Evolutionary conservation across 2,329 filamentous ascomycete species (phyloP).

Genomic region (Pyrenophora seminiperda): DNA sequence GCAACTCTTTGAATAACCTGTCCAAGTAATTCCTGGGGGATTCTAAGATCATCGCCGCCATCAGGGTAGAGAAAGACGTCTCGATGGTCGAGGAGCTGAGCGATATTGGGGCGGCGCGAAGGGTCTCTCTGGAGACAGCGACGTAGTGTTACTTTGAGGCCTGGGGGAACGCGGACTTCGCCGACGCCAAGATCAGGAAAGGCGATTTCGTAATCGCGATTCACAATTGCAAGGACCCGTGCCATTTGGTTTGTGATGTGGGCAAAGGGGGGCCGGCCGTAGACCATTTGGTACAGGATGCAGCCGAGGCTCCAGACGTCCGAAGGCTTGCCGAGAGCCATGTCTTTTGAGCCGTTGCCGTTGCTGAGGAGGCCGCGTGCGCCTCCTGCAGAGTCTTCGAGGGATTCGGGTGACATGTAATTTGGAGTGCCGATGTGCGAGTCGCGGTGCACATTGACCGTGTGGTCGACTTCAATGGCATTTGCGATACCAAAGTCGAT

Average conservation of each 20-base stretch:
- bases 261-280: conserved; percentile 92
- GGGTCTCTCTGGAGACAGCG: conserved; percentile 65
- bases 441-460: conserved; percentile 95
- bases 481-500: conserved; percentile 99
- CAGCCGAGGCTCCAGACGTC: conserved; percentile 97
- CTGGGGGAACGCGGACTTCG: conserved; percentile 60
- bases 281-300: conserved; percentile 97
- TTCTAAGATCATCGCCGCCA: conserved; percentile 55
- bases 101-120: conserved; percentile 60
- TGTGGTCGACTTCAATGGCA: conserved; percentile 92
- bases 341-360: conserved; percentile 66
- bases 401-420: conserved; percentile 96
- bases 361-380: conserved; percentile 50
- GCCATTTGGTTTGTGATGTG: conserved; percentile 88
- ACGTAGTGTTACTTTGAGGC: conserved; percentile 61
- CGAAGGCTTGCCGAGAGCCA: conserved; percentile 94
- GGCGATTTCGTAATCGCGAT: conserved; percentile 74
- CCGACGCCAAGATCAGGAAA: conserved; percentile 74
- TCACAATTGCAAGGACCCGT: conserved; percentile 84
- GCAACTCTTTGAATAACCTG: conserved; percentile 65
- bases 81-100: conserved; percentile 59
- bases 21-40: conserved; percentile 60
- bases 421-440: conserved; percentile 95
- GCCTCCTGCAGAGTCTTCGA: conserved; percentile 80
- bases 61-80: conserved; percentile 66